Percentiles rank a stretch among this genome's conserved stretches.
Evolutionary conservation across 2,329 filamentous ascomycete genomes (phyloP).

Genomic region (Hysterium pulicare): DNA sequence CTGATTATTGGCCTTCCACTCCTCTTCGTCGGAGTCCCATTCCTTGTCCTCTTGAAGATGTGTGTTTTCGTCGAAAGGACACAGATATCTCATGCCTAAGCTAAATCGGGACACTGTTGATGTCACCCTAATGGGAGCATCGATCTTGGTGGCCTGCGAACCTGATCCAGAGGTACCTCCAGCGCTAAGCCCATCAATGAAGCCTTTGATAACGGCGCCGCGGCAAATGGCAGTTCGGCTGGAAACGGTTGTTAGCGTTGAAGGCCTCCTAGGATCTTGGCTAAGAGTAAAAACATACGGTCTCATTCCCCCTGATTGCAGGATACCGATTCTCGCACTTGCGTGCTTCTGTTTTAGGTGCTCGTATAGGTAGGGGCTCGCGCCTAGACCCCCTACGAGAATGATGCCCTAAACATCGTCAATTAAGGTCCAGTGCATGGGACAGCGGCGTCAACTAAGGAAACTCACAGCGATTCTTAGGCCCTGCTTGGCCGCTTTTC

Average conservation of each 20-base stretch:
- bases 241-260: neutral
- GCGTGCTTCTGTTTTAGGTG: neutral
- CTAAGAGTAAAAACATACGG: neutral
- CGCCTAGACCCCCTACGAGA: neutral
- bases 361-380: neutral
- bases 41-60: neutral
- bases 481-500: neutral
- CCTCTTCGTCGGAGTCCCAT: neutral
- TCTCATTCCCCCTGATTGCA: neutral
- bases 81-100: neutral
- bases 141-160: neutral
- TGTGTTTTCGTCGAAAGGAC: neutral
- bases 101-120: neutral
- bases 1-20: neutral
- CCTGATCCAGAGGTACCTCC: neutral
- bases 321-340: neutral
- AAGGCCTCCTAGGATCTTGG: neutral
- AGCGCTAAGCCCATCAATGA: neutral
- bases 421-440: neutral
- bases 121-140: neutral
- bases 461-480: neutral
- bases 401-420: neutral
- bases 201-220: slow-evolving; percentile 1
- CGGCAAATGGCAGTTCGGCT: slow-evolving; percentile 1
- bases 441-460: no score